phyloP scores from a whole-genome alignment of 768 basidiomycete species.

The Phanerochaete sordida region DNA sequence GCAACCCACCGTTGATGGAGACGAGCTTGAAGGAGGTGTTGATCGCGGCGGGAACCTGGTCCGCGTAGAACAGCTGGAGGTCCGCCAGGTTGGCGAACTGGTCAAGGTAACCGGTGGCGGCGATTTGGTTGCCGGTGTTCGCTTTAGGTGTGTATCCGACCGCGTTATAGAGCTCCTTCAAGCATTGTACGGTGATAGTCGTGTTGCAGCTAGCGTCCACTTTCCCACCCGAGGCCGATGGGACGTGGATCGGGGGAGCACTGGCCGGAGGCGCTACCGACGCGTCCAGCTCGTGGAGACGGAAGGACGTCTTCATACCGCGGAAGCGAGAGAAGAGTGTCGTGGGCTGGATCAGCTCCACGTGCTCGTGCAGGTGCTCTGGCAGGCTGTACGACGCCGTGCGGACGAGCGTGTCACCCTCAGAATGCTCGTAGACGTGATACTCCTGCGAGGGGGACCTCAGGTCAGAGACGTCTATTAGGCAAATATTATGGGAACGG shows the following conservation, averaged over 20 bases:
- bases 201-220: conserved; percentile 29
- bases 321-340: conserved; percentile 57
- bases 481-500: not conserved
- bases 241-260: conserved; percentile 25
- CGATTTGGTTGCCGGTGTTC: conserved; percentile 27
- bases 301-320: conserved; percentile 38
- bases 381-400: conserved; percentile 69
- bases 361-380: conserved; percentile 48
- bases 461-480: not conserved
- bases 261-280: not conserved
- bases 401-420: conserved; percentile 53
- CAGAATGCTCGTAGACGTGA: conserved; percentile 53
- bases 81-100: conserved; percentile 29
- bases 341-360: conserved; percentile 70
- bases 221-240: conserved; percentile 19
- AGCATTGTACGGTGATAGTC: conserved; percentile 29
- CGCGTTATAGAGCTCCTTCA: conserved; percentile 31
- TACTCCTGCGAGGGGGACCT: conserved; percentile 44
- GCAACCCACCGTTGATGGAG: conserved; percentile 52
- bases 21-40: conserved; percentile 46
- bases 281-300: not conserved
- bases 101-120: conserved; percentile 31
- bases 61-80: conserved; percentile 28
- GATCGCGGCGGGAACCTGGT: conserved; percentile 28
- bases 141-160: conserved; percentile 22